Evolutionary conservation across 441 rosid genomes (phyloP).

Genomic region (Pelargonium fulgidum): DNA sequence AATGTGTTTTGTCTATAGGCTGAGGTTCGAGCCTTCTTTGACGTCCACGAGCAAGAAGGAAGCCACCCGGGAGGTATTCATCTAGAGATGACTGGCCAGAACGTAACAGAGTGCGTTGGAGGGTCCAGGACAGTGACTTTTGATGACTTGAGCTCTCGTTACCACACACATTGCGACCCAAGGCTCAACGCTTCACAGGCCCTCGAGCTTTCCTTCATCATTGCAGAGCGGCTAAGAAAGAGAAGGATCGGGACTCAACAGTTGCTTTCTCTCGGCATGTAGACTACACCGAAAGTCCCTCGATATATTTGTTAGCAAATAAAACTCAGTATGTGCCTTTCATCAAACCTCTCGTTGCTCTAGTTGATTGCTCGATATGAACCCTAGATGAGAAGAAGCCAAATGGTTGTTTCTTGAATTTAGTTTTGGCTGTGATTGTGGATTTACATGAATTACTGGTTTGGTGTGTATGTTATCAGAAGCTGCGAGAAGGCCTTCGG

Average conservation of each 20-base stretch:
- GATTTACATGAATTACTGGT: no score
- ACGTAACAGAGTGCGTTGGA: constrained; percentile 35
- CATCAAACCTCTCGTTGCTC: no score
- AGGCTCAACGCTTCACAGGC: constrained; percentile 71
- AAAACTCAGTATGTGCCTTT: no score
- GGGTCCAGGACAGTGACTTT: constrained; percentile 68
- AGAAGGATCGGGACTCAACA: constrained; percentile 45
- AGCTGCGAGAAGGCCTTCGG: no score
- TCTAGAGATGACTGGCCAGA: constrained; percentile 58
- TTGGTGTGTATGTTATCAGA: no score
- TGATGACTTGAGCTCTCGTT: constrained; percentile 58
- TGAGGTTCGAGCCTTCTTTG: constrained; percentile 71
- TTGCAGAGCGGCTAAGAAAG: constrained; percentile 60
- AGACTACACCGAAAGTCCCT: not conserved
- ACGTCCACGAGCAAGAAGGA: constrained; percentile 75
- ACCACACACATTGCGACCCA: constrained; percentile 33
- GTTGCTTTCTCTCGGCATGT: constrained; percentile 23
- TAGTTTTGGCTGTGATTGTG: no score
- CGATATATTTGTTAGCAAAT: constrained; percentile 16
- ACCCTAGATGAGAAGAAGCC: no score
- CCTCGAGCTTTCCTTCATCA: constrained; percentile 56
- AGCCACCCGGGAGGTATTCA: constrained; percentile 75
- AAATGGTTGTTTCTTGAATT: no score
- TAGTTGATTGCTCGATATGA: no score
- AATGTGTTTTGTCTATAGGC: not conserved